Evolutionary conservation across 1,284 basidiomycete genomes (phyloP).

Genomic region (Gomphus bonarii): DNA sequence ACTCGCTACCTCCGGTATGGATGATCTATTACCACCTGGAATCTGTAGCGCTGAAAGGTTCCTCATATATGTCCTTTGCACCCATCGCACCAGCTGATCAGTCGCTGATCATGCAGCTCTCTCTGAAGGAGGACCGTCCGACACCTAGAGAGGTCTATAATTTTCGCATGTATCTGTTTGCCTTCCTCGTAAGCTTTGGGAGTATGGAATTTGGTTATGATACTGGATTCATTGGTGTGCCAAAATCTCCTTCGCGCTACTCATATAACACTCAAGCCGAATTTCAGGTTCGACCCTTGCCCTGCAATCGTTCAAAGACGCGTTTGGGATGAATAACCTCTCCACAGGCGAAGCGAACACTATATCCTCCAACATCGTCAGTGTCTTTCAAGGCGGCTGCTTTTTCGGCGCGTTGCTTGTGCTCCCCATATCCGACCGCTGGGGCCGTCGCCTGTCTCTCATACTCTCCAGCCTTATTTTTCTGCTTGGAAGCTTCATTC

Average conservation of each 20-base stretch:
- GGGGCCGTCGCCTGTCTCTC: slow-evolving; percentile 24
- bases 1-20: no score
- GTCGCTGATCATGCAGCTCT: background rate
- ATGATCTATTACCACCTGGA: background rate
- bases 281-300: slow-evolving; percentile 19
- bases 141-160: slow-evolving; percentile 39
- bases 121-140: slow-evolving; percentile 27
- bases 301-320: slow-evolving; percentile 31
- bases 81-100: background rate
- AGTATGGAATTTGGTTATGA: slow-evolving; percentile 36
- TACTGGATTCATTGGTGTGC: slow-evolving; percentile 35
- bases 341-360: slow-evolving; percentile 24
- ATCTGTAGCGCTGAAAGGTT: background rate
- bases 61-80: background rate
- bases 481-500: slow-evolving; percentile 20
- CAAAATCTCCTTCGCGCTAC: slow-evolving; percentile 2
- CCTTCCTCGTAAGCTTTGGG: slow-evolving; percentile 29
- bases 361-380: slow-evolving; percentile 36
- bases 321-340: slow-evolving; percentile 28
- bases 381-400: slow-evolving; percentile 33
- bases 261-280: slow-evolving; percentile 14
- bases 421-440: slow-evolving; percentile 15
- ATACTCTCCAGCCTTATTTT: slow-evolving; percentile 22
- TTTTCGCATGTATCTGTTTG: slow-evolving; percentile 31
- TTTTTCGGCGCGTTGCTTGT: slow-evolving; percentile 30